phyloP scores from a whole-genome alignment of 345 rosid species.

The Viola odorata region DNA sequence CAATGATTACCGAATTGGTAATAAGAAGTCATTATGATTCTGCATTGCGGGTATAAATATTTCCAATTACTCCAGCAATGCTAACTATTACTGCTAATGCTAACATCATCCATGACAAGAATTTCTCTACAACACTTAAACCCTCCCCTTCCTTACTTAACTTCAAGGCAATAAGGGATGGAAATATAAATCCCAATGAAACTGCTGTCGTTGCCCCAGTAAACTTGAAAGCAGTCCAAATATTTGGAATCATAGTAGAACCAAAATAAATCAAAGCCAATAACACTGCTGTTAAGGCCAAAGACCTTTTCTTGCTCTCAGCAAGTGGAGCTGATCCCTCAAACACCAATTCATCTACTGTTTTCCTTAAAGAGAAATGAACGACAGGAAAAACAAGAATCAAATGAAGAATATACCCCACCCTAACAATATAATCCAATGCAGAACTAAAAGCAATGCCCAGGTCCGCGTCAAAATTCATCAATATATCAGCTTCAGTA shows the following conservation, averaged over 20 bases:
- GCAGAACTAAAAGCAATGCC: conserved; percentile 77
- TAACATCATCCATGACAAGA: conserved; percentile 66
- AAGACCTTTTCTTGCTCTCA: conserved; percentile 75
- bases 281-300: conserved; percentile 56
- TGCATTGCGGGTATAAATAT: conserved; percentile 54
- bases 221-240: conserved; percentile 97
- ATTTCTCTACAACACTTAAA: conserved; percentile 43
- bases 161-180: conserved; percentile 69
- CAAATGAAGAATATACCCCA: conserved; percentile 87
- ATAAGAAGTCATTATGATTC: conserved; percentile 27
- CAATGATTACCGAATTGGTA: background rate
- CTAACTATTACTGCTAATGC: conserved; percentile 63
- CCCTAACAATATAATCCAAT: conserved; percentile 72
- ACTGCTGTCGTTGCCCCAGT: conserved; percentile 99
- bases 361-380: conserved; percentile 88
- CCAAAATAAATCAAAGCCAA: conserved; percentile 60
- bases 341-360: conserved; percentile 65
- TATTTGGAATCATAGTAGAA: conserved; percentile 87
- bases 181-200: conserved; percentile 87
- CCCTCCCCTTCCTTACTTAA: conserved; percentile 45
- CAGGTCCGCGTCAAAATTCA: conserved; percentile 84
- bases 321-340: conserved; percentile 62
- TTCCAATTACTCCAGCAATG: conserved; percentile 66
- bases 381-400: conserved; percentile 95
- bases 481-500: conserved; percentile 77